These are phyloP conservation scores for Trichoderma virens DNA, from an alignment of 495 filamentous ascomycete species.

Conservation along the genomic window DNA sequence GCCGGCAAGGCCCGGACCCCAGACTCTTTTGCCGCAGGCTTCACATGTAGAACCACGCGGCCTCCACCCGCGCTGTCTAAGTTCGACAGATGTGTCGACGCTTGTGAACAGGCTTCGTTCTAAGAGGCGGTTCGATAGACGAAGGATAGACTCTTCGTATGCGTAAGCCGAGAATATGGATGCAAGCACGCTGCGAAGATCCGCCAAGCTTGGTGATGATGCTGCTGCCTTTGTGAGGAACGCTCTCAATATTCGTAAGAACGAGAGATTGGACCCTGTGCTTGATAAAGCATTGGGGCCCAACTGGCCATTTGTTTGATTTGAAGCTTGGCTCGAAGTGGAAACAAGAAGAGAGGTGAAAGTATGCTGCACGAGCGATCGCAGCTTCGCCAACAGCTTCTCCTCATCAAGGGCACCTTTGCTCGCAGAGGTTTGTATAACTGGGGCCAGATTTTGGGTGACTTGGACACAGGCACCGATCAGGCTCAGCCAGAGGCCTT, in stretches of 20 bases:
- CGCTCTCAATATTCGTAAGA: constrained; percentile 80
- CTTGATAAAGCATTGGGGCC: not conserved
- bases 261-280: constrained; percentile 56
- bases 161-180: constrained; percentile 93
- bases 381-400: constrained; percentile 56
- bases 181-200: constrained; percentile 73
- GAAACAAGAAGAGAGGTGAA: constrained; percentile 81
- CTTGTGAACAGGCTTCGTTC: constrained; percentile 86
- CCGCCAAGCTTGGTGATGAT: constrained; percentile 77
- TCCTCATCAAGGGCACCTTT: constrained; percentile 30
- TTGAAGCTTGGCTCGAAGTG: constrained; percentile 42
- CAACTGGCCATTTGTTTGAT: not conserved
- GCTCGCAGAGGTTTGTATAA: constrained; percentile 17
- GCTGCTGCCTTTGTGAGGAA: constrained; percentile 79
- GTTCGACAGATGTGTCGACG: constrained; percentile 62
- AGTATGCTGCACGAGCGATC: constrained; percentile 75
- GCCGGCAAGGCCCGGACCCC: constrained; percentile 80
- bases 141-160: constrained; percentile 81
- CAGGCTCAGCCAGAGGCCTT: constrained; percentile 83
- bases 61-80: constrained; percentile 85
- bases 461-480: constrained; percentile 79
- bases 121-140: constrained; percentile 75
- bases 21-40: constrained; percentile 70
- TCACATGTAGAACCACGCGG: constrained; percentile 81
- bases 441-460: constrained; percentile 47